Base-by-base conservation (phyloP, 2,329 filamentous ascomycete species). In the Stagonosporopsis cucurbitacearum region DNA sequence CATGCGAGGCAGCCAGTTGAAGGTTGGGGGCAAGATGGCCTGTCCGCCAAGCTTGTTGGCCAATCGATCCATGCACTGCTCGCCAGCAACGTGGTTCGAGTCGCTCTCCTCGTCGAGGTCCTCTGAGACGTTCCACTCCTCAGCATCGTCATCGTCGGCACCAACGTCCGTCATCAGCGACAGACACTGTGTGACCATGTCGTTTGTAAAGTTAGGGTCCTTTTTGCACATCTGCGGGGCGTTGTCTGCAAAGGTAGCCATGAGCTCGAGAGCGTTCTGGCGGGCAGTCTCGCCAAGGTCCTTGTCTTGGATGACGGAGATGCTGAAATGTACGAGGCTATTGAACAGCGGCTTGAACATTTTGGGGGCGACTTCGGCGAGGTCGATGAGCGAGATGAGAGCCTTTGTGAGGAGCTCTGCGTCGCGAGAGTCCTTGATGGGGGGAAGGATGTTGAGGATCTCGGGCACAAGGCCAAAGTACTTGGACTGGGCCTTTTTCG, bases 111-210 rank as follows among this genome's bases (percentile, higher is more conserved):
- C 95, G 63, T 99, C 95, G 62, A 97, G 87, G 80, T 99, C 95
- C 73, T 99, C 95, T 23, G 91, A 91, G 3, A 87, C 83, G 63
- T 96, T 90, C 95, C 95, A 99, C 67, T 98, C 95, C 17, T 88
- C 82, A 4, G 93, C 94, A 80, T 98, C 92, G 52, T 99, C 94
- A 66, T 99, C 95, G 65, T 98, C 95, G 59, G 88, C 84, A 35
- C 93, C 95, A 58, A 99, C 88, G 73, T 99, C 95, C 4, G 95
- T 98, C 95, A 99, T 99, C 66, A 99, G 80, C 66, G 94, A 98
- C 65, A 99, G 80, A 75, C 95, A 99, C 77, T 99, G 95, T 0
- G 93, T 98, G 62, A 99, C 96, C 95, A 99, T 99, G 63, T 97
- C 92, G 58, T 86, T 88, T 2, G 93, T 95, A 78, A 96, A 99